phyloP scores from a whole-genome alignment of 208 protist species.

The Leishmania aethiopica region DNA sequence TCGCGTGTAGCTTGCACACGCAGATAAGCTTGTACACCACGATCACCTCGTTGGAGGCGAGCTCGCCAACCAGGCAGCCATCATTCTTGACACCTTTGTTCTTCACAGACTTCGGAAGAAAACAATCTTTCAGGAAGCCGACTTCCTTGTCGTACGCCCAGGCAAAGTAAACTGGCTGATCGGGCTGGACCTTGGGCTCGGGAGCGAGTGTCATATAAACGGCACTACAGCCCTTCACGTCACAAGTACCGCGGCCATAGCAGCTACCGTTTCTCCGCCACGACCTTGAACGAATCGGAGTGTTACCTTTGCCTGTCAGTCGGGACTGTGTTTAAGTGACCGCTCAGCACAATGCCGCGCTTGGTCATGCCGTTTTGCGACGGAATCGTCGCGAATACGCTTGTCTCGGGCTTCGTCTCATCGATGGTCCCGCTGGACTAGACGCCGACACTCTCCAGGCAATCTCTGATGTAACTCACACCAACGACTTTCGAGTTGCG shows the following conservation, averaged over 20 bases:
- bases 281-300: slow-evolving; percentile 44
- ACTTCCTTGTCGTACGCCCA: slow-evolving; percentile 61
- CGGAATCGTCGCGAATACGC: slow-evolving; percentile 55
- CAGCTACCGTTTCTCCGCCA: slow-evolving; percentile 32
- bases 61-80: slow-evolving; percentile 63
- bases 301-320: slow-evolving; percentile 63
- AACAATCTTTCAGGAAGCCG: slow-evolving; percentile 43
- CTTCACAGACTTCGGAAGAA: slow-evolving; percentile 43
- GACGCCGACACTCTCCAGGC: slow-evolving; percentile 32
- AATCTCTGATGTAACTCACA: slow-evolving; percentile 37
- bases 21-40: slow-evolving; percentile 59
- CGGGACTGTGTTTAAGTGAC: slow-evolving; percentile 53
- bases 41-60: slow-evolving; percentile 60
- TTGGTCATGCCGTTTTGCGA: slow-evolving; percentile 30
- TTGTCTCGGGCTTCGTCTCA: slow-evolving; percentile 43
- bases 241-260: slow-evolving; percentile 58
- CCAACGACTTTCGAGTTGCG: slow-evolving; percentile 55
- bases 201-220: slow-evolving; percentile 57
- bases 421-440: slow-evolving; percentile 36
- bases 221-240: slow-evolving; percentile 66
- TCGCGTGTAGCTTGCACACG: slow-evolving; percentile 34
- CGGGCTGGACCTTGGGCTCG: slow-evolving; percentile 40
- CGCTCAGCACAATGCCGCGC: slow-evolving; percentile 58
- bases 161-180: slow-evolving; percentile 49
- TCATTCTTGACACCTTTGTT: slow-evolving; percentile 38